phyloP scores from a whole-genome alignment of 257 asterid genomes.

The Voacanga thouarsii region DNA sequence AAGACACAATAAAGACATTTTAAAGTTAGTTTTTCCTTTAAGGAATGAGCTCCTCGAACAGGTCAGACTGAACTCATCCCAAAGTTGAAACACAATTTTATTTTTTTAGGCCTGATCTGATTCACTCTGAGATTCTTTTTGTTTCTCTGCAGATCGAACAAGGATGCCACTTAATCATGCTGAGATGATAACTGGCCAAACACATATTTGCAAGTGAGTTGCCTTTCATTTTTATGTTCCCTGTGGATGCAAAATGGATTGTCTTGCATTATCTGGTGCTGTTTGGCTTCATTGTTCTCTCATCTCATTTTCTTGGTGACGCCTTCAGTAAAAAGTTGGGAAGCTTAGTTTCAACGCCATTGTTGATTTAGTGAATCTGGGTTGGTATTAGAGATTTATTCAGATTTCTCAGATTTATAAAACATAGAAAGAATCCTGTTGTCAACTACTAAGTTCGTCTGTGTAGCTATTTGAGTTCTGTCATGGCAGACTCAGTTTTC shows the following conservation, averaged over 20 bases:
- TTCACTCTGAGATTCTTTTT: slow-evolving; percentile 9
- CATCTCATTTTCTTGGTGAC: neutral
- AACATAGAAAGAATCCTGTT: too few species aligned
- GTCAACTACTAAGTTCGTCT: too few species aligned
- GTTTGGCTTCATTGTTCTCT: neutral
- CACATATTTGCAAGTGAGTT: slow-evolving; percentile 75
- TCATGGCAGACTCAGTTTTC: too few species aligned
- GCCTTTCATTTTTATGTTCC: neutral
- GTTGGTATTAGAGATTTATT: too few species aligned
- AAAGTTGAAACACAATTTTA: neutral
- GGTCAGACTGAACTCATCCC: too few species aligned
- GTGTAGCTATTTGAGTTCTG: too few species aligned
- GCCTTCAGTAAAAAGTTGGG: neutral
- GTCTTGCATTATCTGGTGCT: neutral
- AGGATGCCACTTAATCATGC: slow-evolving; percentile 72
- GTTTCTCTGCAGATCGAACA: slow-evolving; percentile 62
- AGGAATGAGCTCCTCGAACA: neutral
- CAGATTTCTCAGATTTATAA: too few species aligned
- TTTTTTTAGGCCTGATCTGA: neutral
- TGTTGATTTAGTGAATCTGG: too few species aligned
- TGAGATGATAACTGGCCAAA: slow-evolving; percentile 64
- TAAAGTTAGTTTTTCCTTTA: neutral
- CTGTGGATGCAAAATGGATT: slow-evolving; percentile 1
- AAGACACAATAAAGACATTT: neutral
- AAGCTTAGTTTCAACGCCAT: neutral